Base-by-base conservation (phyloP, 805 yeast species). In the Cyberlindnera xishuangbannaensis region DNA sequence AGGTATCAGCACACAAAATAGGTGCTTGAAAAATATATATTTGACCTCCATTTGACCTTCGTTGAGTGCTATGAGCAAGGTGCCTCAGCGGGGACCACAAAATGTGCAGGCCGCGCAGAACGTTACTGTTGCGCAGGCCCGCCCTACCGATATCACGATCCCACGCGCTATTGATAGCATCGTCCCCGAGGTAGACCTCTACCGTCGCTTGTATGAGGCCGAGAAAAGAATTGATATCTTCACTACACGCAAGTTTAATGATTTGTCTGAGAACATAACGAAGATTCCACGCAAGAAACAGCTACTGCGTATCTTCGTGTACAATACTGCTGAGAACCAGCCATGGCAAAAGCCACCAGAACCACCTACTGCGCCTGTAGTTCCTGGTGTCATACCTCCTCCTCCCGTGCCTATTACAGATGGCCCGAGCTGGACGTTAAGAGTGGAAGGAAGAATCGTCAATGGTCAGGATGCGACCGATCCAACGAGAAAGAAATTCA, bases 281-380 rank as follows among this genome's bases (percentile, higher is more conserved):
- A 69, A 62, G 45, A 48, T 61, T 22, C 49, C 48, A 7, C 50
- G 46, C 19, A 73, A 72, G 41, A 75, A 75, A 23, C 79, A 82
- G 33, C 67, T 70, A 11, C 67, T 92, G 47, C 73, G 97, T 36
- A 72, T 92, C 13, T 90, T 78, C 52, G 67, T 92, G 14, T 86
- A 88, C 50, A 86, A 84, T 53, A 80, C 85, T 5, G 65, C 82
- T 19, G 83, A 79, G 41, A 83, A 84, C 55, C 97, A 90, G 61
- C 84, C 90, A 27, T 92, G 97, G 97, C 90, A 83, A 24, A 88
- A 95, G 95, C 86, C 79, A 54, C 41, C 43, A 9, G 23, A 12
- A 36, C 34, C 41, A 13, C 8, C 26, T 15, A 24, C n/a, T 8
- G n/a, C n/a, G n/a, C n/a, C n/a, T n/a, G n/a, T n/a, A n/a, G n/a